Conservation (phyloP, 2,329 filamentous ascomycete genomes). For the Helicocarpus griseus region DNA sequence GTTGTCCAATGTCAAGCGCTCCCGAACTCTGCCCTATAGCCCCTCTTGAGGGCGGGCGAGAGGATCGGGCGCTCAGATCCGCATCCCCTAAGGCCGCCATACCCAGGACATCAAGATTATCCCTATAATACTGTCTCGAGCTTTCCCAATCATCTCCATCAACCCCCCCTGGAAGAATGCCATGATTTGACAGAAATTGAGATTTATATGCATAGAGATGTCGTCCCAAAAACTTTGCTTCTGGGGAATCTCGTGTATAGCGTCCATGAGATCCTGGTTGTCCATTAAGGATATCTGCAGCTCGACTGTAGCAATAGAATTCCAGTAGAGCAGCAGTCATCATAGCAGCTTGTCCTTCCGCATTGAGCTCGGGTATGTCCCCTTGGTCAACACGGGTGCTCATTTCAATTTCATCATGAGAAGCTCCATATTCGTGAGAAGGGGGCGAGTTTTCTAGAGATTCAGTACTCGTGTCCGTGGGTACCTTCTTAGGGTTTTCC, state of each 20-base stretch:
- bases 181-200: conserved; percentile 32
- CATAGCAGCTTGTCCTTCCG: conserved; percentile 29
- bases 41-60: conserved; percentile 15
- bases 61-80: conserved; percentile 17
- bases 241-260: conserved; percentile 33
- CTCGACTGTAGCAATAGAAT: conserved; percentile 35
- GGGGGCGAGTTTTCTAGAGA: neutral
- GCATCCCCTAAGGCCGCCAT: conserved; percentile 27
- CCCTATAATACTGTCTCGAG: conserved; percentile 32
- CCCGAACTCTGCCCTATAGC: conserved; percentile 14
- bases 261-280: conserved; percentile 23
- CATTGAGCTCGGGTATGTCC: conserved; percentile 19
- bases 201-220: conserved; percentile 34
- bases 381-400: conserved; percentile 7
- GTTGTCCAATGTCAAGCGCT: neutral
- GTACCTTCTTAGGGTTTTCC: neutral
- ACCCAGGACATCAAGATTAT: conserved; percentile 34
- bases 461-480: neutral
- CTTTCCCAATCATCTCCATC: conserved; percentile 29
- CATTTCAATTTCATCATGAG: conserved; percentile 2
- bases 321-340: conserved; percentile 37
- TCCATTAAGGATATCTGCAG: conserved; percentile 36
- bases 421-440: neutral
- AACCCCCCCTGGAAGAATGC: conserved; percentile 29
- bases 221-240: conserved; percentile 33